These are phyloP conservation scores for Echites panduratus DNA, from an alignment of 257 asterid species.

Conservation along the genomic window DNA sequence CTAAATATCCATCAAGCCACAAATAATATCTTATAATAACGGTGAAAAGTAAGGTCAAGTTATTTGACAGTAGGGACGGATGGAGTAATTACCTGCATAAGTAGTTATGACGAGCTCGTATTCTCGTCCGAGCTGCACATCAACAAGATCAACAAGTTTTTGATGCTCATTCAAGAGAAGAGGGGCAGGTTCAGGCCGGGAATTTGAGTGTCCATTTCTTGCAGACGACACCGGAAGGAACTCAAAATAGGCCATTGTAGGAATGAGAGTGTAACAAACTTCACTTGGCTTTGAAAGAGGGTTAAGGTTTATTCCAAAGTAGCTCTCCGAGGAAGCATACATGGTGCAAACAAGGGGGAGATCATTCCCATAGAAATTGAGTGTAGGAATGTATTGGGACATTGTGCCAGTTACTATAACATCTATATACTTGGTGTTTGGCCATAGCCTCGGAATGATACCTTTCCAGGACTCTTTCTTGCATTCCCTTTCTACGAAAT, in stretches of 20 bases:
- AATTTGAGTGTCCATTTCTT: constrained; percentile 2
- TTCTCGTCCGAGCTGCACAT: constrained; percentile 34
- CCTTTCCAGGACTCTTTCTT: constrained; percentile 33
- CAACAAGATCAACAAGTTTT: constrained; percentile 32
- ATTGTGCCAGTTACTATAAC: constrained; percentile 42
- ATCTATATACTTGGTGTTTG: constrained; percentile 35
- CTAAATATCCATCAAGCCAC: too few species aligned
- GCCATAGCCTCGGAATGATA: constrained; percentile 37
- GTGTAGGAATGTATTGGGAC: constrained; percentile 39
- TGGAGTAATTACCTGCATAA: constrained; percentile 25
- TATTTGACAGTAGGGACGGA: too few species aligned
- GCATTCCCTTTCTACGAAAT: constrained; percentile 31
- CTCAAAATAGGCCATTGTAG: constrained; percentile 42
- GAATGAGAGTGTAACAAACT: constrained; percentile 40
- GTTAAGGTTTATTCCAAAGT: constrained; percentile 37
- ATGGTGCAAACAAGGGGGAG: constrained; percentile 40
- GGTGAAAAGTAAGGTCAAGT: too few species aligned
- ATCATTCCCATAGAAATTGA: constrained; percentile 38
- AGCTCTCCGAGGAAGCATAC: constrained; percentile 41
- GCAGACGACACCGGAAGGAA: constrained; percentile 29
- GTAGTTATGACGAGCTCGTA: constrained; percentile 43
- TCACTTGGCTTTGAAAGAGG: constrained; percentile 39
- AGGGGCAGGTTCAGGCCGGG: constrained; percentile 5
- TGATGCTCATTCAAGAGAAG: constrained; percentile 13
- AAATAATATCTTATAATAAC: too few species aligned